Base-by-base conservation (phyloP, 345 rosid genomes). In the Linum usitatissimum region DNA sequence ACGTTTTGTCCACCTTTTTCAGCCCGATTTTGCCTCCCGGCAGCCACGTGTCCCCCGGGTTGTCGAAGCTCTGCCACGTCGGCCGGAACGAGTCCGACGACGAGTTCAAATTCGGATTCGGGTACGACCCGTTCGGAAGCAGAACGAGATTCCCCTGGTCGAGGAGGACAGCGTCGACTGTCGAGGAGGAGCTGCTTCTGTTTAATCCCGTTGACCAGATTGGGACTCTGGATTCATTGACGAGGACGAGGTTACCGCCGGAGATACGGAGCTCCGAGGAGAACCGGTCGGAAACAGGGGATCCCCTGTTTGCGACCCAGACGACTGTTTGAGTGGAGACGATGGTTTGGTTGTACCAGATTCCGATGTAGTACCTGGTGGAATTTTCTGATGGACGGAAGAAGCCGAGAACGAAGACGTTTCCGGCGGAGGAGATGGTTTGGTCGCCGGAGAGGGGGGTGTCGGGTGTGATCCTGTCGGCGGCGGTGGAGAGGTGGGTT, bases 261-360 rank as follows among this genome's bases (percentile, higher is more conserved):
- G 79, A 80, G 55, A 91, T 77, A 71, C 68, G 81, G 60, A 91
- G 73, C 38, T 68, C 69, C 0, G 91, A 76, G 13, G 82, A 70
- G 61, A 2, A 31, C 18, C 57, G 77, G 62, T 84, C 77, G 18
- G 70, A 65, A 67, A 88, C 71, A 4, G 94, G 88, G n/a, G 31
- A 66, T 34, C 77, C 84, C 61, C 94, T 78, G 61, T 88, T 91
- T 53, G 97, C 96, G 7, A 88, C 90, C 97, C 96, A 88, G 30
- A 86, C 82, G 0, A 71, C 0, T 42, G 86, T 83, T 58, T 0
- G 77, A n/a, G 0, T 0, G 56, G 82, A 59, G 30, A 87, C 65
- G 34, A 70, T 59, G 14, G 13, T 8, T 3, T 45, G 17, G 1
- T 65, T 49, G 72, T 83, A 87, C 96, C 86, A 83, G 69, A 83